Evolutionary conservation across 1,284 basidiomycete species (phyloP), one percentile per base, ranked within the genome.

Genomic region (Rhodotorula sp.): DNA sequence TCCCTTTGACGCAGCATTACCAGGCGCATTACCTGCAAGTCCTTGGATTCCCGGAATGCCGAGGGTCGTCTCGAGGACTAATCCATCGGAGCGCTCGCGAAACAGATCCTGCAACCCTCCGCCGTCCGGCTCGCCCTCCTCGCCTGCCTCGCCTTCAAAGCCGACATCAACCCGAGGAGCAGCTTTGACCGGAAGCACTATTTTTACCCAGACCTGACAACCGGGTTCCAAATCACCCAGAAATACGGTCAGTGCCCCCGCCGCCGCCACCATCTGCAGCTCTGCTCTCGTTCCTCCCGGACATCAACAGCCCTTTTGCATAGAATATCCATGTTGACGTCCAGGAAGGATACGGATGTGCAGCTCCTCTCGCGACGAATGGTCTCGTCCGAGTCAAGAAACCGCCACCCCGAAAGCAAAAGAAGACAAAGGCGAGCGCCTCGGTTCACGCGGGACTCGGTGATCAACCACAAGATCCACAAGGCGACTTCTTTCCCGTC

Each of bases 191-290:
- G 95, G 76, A 99, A 99, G 80, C 95, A 99, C 80, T 99, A 99
- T 80, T 98, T 98, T 81, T 99, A 99, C 79, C 87, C 92, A 2
- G 95, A 99, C 81, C 85, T 97, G 45, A 93, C 96, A 0, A 84
- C 89, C 5, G 95, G 95, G 0, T 99, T 95, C 81, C 96, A 99
- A 82, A 95, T 98, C 73, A 98, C 95, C 0, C 95, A 98, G 79
- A 90, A 93, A 75, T 97, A 98, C 80, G 85, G 89, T 90, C 66
- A 67, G 86, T 78, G 33, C 17, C 17, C 6, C 15, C n/a, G 0
- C 49, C 20, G 44, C 26, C 20, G 14, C 24, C 7, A 8, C 6
- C 10, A 7, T n/a, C n/a, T n/a, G n/a, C n/a, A n/a, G n/a, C n/a
- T n/a, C n/a, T n/a, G n/a, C n/a, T n/a, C n/a, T n/a, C n/a, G n/a